These are phyloP conservation scores for Celoporthe dispersa DNA, from an alignment of 2,329 filamentous ascomycete genomes.

Conservation along the genomic window DNA sequence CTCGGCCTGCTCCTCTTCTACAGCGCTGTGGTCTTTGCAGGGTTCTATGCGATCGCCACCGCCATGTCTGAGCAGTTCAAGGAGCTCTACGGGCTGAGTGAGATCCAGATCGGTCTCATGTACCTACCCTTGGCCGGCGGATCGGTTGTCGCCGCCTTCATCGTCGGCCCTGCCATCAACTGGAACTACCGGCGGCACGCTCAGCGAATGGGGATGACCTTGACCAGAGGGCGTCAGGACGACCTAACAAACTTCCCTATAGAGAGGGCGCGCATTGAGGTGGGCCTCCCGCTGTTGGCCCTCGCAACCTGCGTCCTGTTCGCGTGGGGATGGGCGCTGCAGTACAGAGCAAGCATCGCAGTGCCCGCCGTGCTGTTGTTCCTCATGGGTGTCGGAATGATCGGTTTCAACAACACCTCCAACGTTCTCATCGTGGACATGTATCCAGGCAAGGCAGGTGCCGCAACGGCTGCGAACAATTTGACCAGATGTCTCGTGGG, in stretches of 20 bases:
- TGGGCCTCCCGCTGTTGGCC: slow-evolving; percentile 55
- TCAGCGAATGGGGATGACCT: slow-evolving; percentile 52
- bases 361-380: slow-evolving; percentile 53
- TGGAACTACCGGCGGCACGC: slow-evolving; percentile 70
- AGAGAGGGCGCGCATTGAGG: slow-evolving; percentile 54
- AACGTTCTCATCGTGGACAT: slow-evolving; percentile 61
- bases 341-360: slow-evolving; percentile 47
- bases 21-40: slow-evolving; percentile 51
- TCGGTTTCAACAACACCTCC: slow-evolving; percentile 58
- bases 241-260: slow-evolving; percentile 56
- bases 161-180: slow-evolving; percentile 63
- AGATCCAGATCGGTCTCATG: slow-evolving; percentile 58
- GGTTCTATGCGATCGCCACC: slow-evolving; percentile 53
- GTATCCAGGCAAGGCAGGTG: slow-evolving; percentile 55
- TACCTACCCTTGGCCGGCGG: slow-evolving; percentile 57
- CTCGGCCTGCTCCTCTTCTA: slow-evolving; percentile 57
- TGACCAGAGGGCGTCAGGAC: slow-evolving; percentile 57
- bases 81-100: slow-evolving; percentile 62
- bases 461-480: slow-evolving; percentile 61
- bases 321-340: slow-evolving; percentile 57
- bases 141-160: slow-evolving; percentile 50
- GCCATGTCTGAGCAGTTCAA: slow-evolving; percentile 50
- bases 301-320: slow-evolving; percentile 52
- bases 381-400: slow-evolving; percentile 52
- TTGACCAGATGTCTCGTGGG: slow-evolving; percentile 59